These are phyloP conservation scores for Ambrosia trifida DNA, from an alignment of 129 eudicot genomes.

Conservation along the genomic window DNA sequence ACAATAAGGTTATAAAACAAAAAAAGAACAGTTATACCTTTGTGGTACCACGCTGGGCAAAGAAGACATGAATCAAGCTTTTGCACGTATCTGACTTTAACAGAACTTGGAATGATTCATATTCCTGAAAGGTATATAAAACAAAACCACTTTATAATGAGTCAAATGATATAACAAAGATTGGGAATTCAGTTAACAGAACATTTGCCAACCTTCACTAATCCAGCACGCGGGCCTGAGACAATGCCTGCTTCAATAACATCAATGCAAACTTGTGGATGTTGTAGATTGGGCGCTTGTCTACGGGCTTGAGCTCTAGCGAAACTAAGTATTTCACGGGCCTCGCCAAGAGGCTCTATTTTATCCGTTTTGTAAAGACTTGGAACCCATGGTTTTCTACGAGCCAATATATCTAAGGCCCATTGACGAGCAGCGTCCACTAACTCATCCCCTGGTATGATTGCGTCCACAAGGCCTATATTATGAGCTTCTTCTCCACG, in stretches of 20 bases:
- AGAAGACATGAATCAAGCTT: slow-evolving; percentile 82
- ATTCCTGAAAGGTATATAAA: slow-evolving; percentile 58
- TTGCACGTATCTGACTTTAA: slow-evolving; percentile 70
- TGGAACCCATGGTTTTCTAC: slow-evolving; percentile 76
- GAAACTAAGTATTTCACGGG: slow-evolving; percentile 88
- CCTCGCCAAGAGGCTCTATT: slow-evolving; percentile 93
- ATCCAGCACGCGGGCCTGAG: slow-evolving; percentile 90
- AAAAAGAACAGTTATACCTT: slow-evolving; percentile 46
- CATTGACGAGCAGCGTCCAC: slow-evolving; percentile 69
- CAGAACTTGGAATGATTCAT: slow-evolving; percentile 38
- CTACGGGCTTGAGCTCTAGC: slow-evolving; percentile 85
- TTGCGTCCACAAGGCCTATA: slow-evolving; percentile 85
- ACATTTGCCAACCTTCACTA: slow-evolving; percentile 66
- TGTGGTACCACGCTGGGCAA: slow-evolving; percentile 86
- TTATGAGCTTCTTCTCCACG: slow-evolving; percentile 79
- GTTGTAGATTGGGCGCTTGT: slow-evolving; percentile 87
- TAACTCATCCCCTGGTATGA: slow-evolving; percentile 63
- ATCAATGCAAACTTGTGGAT: slow-evolving; percentile 88
- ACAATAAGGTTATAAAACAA: background rate
- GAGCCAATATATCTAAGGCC: slow-evolving; percentile 83
- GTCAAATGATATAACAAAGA: background rate
- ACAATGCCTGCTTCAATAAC: slow-evolving; percentile 89
- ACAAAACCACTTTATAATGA: background rate
- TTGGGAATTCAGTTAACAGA: slow-evolving; percentile 3
- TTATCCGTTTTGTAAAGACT: slow-evolving; percentile 78